Evolutionary conservation across 2,329 filamentous ascomycete species (phyloP).

Genomic region (Leptographium wingfieldii): DNA sequence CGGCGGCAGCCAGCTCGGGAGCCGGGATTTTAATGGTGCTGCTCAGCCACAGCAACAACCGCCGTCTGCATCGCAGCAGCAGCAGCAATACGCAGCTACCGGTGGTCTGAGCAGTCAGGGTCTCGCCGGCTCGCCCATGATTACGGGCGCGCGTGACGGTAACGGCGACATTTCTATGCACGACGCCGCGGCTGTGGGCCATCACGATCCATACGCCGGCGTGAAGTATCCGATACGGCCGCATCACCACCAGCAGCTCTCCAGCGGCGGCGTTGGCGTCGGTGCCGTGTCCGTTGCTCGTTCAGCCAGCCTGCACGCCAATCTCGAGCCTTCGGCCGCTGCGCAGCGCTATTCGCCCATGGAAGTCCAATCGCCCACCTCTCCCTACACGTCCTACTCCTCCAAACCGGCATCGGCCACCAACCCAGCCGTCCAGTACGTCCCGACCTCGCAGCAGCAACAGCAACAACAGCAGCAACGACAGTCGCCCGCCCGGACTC

Average conservation of each 20-base stretch:
- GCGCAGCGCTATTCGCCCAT: constrained; percentile 93
- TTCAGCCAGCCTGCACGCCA: constrained; percentile 50
- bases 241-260: constrained; percentile 62
- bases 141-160: constrained; percentile 41
- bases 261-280: constrained; percentile 23
- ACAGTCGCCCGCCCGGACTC: constrained; percentile 64
- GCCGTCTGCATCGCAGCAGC: constrained; percentile 13
- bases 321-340: constrained; percentile 66
- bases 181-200: constrained; percentile 37
- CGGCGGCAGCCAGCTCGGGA: constrained; percentile 21
- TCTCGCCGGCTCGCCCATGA: constrained; percentile 44
- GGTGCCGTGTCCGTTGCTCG: constrained; percentile 2
- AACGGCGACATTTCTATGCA: constrained; percentile 78
- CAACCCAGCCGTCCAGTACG: constrained; percentile 27
- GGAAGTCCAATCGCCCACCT: constrained; percentile 72
- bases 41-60: constrained; percentile 13
- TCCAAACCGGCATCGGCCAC: constrained; percentile 39
- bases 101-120: constrained; percentile 16
- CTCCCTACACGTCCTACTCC: constrained; percentile 63
- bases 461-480: constrained; percentile 23
- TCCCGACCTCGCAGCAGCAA: constrained; percentile 19
- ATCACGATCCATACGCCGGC: constrained; percentile 65
- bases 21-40: constrained; percentile 13
- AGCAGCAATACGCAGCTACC: constrained; percentile 8
- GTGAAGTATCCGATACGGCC: constrained; percentile 77